Percentiles rank a stretch among this genome's conserved stretches.
Conservation (phyloP, 768 basidiomycete genomes). For the Leccinum subgranulosum region DNA sequence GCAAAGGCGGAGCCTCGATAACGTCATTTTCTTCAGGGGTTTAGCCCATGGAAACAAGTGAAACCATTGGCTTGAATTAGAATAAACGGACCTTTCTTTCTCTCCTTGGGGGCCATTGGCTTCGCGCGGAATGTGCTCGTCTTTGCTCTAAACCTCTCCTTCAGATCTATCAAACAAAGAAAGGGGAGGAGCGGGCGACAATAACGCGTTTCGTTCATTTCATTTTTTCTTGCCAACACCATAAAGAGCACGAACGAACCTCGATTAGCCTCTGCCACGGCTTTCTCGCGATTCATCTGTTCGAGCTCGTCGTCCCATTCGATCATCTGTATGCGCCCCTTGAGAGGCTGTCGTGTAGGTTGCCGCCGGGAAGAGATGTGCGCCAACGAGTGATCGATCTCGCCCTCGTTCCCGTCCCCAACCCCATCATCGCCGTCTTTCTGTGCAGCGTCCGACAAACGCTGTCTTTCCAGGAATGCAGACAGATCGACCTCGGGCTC, state of each 20-base stretch:
- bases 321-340: conserved; percentile 62
- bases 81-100: conserved; percentile 36
- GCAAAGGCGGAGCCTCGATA: conserved; percentile 55
- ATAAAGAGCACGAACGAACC: conserved; percentile 40
- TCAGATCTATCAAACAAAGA: conserved; percentile 44
- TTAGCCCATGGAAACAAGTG: conserved; percentile 1
- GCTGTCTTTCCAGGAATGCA: conserved; percentile 61
- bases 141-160: conserved; percentile 55
- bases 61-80: neutral
- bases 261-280: conserved; percentile 69
- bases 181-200: neutral
- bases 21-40: conserved; percentile 28
- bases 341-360: conserved; percentile 36
- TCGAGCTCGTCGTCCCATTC: conserved; percentile 70
- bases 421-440: conserved; percentile 13
- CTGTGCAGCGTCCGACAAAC: conserved; percentile 36
- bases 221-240: neutral
- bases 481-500: conserved; percentile 77
- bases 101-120: conserved; percentile 33
- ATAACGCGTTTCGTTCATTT: neutral
- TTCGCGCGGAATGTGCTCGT: conserved; percentile 43
- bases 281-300: conserved; percentile 64
- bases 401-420: conserved; percentile 50
- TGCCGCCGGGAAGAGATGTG: conserved; percentile 42
- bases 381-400: conserved; percentile 55